Base-by-base conservation (phyloP, 2,329 filamentous ascomycete species). In the Ceratocystiopsis sp. region DNA sequence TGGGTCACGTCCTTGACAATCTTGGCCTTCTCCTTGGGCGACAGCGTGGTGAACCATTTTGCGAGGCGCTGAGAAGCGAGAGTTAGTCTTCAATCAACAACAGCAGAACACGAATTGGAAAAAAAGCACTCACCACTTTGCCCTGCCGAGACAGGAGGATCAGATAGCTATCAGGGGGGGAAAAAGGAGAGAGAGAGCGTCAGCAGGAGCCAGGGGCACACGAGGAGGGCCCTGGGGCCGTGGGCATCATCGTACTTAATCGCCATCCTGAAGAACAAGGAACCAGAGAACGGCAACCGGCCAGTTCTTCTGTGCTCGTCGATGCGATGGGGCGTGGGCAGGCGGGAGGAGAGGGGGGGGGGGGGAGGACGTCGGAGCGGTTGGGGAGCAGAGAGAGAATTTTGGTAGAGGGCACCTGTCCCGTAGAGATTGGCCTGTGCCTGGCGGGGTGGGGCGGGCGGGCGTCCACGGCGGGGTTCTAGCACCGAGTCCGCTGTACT, bases 1-100 rank as follows among this genome's bases (percentile, higher is more conserved):
- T 96, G 91, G 48, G 91, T 86, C 56, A 98, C 91, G 71, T 98
- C 91, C 66, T 98, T 98, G 73, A 98, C 89, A 60, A 98, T 96
- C 73, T 98, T 98, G 65, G 89, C 91, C 69, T 98, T 98, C 59
- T 98, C 91, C 65, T 82, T 95, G 50, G 91, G 91, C 34, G 89
- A 94, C 49, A 98, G 74, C 15, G 91, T 98, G 44, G 87, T 93
- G 67, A 98, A 98, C 91, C 91, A 98, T 69, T 98, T 98, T 53
- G 91, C 91, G 45, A 98, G 80, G 59, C 91, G 87, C 91, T 98
- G 65, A 25, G 32, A n/a, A n/a, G 11, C 16, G 14, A 40, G 33
- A 21, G 37, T 40, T 39, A 35, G 17, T 2, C 33, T 15, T 13
- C 3, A 13, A 34, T 3, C 3, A 35, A 3, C 4, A 19, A 19